Percentiles rank a stretch among this genome's conserved stretches.
phyloP scores from a whole-genome alignment of 306 rosid species.

The Astragalus glycyphyllos region DNA sequence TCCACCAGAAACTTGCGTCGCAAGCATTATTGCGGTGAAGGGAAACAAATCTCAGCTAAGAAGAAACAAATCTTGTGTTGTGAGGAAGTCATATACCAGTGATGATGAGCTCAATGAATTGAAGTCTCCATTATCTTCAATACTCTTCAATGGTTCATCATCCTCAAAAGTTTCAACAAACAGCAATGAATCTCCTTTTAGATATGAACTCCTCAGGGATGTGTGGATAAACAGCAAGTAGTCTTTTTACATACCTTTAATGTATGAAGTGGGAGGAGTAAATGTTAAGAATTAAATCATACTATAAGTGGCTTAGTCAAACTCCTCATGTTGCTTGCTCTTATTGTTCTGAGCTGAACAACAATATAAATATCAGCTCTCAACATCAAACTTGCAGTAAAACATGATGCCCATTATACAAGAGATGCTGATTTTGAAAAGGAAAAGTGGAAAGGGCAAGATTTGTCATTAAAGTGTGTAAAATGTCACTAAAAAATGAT shows the following conservation, averaged over 20 bases:
- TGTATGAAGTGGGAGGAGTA: no score
- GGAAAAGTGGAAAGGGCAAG: not conserved
- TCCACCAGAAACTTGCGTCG: conserved; percentile 61
- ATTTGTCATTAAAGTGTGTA: conserved; percentile 6
- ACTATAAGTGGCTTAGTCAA: no score
- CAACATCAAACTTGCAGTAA: not conserved
- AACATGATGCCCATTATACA: not conserved
- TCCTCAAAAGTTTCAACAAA: conserved; percentile 51
- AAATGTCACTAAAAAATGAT: not conserved
- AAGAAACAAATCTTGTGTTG: conserved; percentile 77
- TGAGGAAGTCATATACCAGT: conserved; percentile 83
- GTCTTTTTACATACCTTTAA: no score
- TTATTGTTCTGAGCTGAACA: conserved; percentile 49
- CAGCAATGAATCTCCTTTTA: conserved; percentile 56
- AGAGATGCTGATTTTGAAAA: conserved; percentile 4
- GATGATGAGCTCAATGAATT: conserved; percentile 94
- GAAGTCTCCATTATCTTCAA: conserved; percentile 69
- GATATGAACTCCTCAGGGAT: conserved; percentile 87
- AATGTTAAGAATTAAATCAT: no score
- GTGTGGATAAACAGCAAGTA: conserved; percentile 73
- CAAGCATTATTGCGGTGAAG: conserved; percentile 55
- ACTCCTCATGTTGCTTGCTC: no score
- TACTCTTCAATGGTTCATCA: conserved; percentile 44
- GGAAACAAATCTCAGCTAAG: conserved; percentile 71
- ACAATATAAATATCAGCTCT: conserved; percentile 30